Base-by-base conservation (phyloP, 1,284 basidiomycete species). In the Leccinum griseonigrum region DNA sequence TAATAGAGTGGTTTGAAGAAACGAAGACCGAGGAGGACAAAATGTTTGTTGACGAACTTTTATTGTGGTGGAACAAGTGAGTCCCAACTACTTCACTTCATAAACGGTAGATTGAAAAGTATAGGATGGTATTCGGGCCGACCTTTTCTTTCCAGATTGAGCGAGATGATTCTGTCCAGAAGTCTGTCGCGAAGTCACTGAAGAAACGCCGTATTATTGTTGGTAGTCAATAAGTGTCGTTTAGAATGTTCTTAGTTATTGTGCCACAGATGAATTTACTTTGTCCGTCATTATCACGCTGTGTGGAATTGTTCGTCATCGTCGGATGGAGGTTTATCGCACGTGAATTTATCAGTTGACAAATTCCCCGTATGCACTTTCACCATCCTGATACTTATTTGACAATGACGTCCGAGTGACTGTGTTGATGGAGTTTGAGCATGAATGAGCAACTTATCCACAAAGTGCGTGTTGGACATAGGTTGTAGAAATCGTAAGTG, bases 1-100 rank as follows among this genome's bases (percentile, higher is more conserved):
- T 60, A 22, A 28, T 58, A 4, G 36, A 40, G 7, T 58, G 36
- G 57, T 58, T 58, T 31, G 26, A 58, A 34, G 28, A 58, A 18
- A n/a, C 26, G 8, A 28, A 50, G 6, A 48, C 46, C 10, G 10
- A 22, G 10, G 56, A 61, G 9, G 57, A 62, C 14, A 34, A 34
- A 32, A 53, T 10, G 10, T 48, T 48, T 18, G 10, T 48, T 22
- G 46, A 48, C 10, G 46, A 48, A 48, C 46, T 48, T 48, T 48
- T 48, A 18, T 22, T 48, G 18, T 48, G 46, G 46, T 34, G 32
- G 32, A 34, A 34, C 32, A 34, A 18, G 43, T 18, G n/a, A 46
- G 43, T 46, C 43, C 18, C n/a, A n/a, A 10, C n/a, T n/a, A 5
- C 18, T 46, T 46, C n/a, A 46, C 43, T 46, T 18, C 3, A 18